Conservation (phyloP, 2,329 filamentous ascomycete genomes). For the Cordyceps militaris region DNA sequence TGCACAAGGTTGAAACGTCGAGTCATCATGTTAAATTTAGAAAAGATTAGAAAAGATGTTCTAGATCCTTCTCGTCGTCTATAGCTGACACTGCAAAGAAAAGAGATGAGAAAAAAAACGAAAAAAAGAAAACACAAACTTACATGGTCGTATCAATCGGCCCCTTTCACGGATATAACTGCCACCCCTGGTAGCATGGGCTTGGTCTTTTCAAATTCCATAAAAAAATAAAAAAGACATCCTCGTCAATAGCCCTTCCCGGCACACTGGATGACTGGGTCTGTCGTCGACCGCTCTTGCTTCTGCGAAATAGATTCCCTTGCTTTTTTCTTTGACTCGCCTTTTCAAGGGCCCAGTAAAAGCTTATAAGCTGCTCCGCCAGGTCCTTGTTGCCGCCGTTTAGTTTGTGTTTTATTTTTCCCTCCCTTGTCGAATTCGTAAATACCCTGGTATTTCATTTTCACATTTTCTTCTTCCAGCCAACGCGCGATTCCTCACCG, state of each 20-base stretch:
- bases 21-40: not conserved
- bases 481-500: not conserved
- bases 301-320: not conserved
- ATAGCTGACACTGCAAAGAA: too few relatives aligned
- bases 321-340: not conserved
- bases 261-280: not conserved
- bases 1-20: not conserved
- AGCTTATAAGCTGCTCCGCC: not conserved
- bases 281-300: not conserved
- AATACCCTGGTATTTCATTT: not conserved
- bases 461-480: not conserved
- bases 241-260: not conserved
- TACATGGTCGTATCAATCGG: too few relatives aligned
- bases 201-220: not conserved
- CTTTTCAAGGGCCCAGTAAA: not conserved
- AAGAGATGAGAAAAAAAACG: not conserved
- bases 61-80: too few relatives aligned
- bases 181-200: not conserved
- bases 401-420: not conserved
- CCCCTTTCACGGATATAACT: not conserved
- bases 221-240: not conserved
- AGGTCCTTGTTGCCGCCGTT: not conserved
- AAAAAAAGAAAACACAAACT: not conserved
- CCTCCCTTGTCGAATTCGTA: not conserved
- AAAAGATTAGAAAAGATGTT: too few relatives aligned